Percentiles rank a stretch among this genome's conserved stretches.
Evolutionary conservation across 257 asterid species (phyloP).

Genomic region (Petrea volubilis): DNA sequence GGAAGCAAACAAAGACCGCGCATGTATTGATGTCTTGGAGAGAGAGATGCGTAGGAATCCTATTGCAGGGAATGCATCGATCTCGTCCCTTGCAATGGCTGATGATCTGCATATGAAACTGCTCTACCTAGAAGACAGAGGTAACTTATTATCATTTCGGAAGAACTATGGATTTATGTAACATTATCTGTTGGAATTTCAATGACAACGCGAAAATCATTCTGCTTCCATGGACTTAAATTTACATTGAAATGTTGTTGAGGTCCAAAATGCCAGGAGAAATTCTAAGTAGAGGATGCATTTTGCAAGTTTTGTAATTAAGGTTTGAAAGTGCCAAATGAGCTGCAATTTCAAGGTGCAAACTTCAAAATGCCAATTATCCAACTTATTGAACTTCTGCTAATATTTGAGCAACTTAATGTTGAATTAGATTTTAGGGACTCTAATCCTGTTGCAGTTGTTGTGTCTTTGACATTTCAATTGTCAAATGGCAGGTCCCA

Average conservation of each 20-base stretch:
- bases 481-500: background rate
- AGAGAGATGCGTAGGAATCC: conserved; percentile 71
- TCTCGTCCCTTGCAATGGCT: conserved; percentile 41
- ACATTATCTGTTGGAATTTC: background rate
- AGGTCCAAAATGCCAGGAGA: no score
- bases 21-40: conserved; percentile 73
- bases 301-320: no score
- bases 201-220: background rate
- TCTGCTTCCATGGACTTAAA: no score
- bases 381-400: no score
- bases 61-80: conserved; percentile 29
- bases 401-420: background rate
- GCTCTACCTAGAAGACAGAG: conserved; percentile 70
- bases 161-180: background rate
- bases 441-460: background rate
- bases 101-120: conserved; percentile 64
- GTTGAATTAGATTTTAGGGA: background rate
- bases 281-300: no score
- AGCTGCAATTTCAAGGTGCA: no score
- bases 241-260: no score
- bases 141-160: conserved; percentile 33
- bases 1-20: conserved; percentile 59
- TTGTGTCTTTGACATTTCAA: no score
- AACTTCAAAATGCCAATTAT: no score
- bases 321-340: no score